A percentile compares a stretch with the other conserved stretches of the same genome.
Evolutionary conservation across 2,329 filamentous ascomycete genomes (phyloP).

Genomic region (Ustilaginoidea virens): DNA sequence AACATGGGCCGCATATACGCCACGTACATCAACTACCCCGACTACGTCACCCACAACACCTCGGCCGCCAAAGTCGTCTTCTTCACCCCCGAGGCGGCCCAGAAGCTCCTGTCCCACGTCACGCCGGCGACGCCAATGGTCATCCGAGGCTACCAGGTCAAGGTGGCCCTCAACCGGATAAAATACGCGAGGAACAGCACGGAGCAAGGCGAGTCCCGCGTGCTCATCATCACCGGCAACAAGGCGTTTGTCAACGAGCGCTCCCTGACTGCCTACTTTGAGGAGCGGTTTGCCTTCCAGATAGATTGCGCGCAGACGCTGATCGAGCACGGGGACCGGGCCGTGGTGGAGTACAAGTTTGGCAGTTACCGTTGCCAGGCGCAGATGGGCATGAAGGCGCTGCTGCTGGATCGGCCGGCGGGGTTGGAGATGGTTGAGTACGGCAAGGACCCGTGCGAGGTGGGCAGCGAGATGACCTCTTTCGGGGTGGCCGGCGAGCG

Average conservation of each 20-base stretch:
- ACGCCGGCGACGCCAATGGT: constrained; percentile 15
- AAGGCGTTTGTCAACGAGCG: constrained; percentile 25
- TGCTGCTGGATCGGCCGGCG: constrained; percentile 18
- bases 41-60: constrained; percentile 17
- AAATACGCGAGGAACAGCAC: constrained; percentile 18
- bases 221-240: constrained; percentile 34
- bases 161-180: constrained; percentile 33
- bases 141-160: constrained; percentile 20
- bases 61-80: constrained; percentile 36
- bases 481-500: constrained; percentile 17
- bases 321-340: constrained; percentile 10
- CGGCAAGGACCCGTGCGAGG: constrained; percentile 22
- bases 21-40: constrained; percentile 33
- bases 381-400: constrained; percentile 27
- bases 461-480: constrained; percentile 16
- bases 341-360: constrained; percentile 34
- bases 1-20: constrained; percentile 35
- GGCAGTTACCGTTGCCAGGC: constrained; percentile 40
- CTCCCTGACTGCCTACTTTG: constrained; percentile 25
- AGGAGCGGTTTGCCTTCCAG: constrained; percentile 27
- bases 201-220: constrained; percentile 23
- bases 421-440: constrained; percentile 23
- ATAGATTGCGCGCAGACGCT: constrained; percentile 25
- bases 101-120: constrained; percentile 11
- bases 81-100: constrained; percentile 25